Base-by-base conservation (phyloP, 345 rosid species). In the Sonneratia alba region DNA sequence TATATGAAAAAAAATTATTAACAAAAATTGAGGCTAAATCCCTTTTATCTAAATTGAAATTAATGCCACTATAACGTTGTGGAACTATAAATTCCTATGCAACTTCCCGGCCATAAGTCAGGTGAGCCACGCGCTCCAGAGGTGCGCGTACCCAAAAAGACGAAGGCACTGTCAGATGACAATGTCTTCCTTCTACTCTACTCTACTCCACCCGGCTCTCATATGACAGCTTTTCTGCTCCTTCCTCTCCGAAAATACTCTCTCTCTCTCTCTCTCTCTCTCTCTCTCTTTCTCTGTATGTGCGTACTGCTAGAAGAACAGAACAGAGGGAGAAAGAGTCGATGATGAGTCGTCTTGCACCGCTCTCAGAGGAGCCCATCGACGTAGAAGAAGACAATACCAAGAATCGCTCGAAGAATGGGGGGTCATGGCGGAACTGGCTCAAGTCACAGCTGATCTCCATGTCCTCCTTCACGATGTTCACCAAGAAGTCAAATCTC, bases 301-400 rank as follows among this genome's bases (percentile, higher is more conserved):
- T 51, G 3, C 32, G 36, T 24, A 15, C 63, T 32, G 34, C 57
- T 48, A 3, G 4, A 36, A 63, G 37, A 43, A 47, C 22, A 51
- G 14, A 6, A 7, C 19, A 21, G 68, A 61, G 45, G 11, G 7
- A 61, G 37, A 11, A 12, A 48, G 21, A 56, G 49, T 8, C 42
- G 53, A 91, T 45, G 49, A 91, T 85, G 89, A 86, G 79, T 68
- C 87, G 97, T 59, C 89, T 91, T 48, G 90, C 97, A n/a, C 90
- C 96, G 47, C 76, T 91, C 49, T 85, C 88, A 48, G 97, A 91
- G 76, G 97, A 91, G 63, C 95, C 95, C 77, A 75, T 76, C 36
- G 84, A 80, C 80, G 86, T 85, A 66, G 90, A 80, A 51, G 75
- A 77, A 66, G 89, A 80, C 48, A 72, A 77, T 69, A 57, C 6